These are phyloP conservation scores for Colletotrichum costaricense DNA, from an alignment of 2,329 filamentous ascomycete species.

Conservation along the genomic window DNA sequence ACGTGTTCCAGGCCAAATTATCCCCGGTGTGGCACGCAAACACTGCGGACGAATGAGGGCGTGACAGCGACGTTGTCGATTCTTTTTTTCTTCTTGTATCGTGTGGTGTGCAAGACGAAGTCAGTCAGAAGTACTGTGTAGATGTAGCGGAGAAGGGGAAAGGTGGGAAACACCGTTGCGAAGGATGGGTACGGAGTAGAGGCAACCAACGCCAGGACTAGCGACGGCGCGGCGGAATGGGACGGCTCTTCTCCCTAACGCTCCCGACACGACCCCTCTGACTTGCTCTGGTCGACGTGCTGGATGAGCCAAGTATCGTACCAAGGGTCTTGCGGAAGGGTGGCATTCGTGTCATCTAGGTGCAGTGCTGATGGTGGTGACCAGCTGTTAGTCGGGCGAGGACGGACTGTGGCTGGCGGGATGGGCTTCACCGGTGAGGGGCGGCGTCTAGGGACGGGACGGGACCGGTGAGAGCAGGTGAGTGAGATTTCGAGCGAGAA, in stretches of 20 bases:
- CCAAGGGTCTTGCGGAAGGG: neutral
- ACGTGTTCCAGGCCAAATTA: conserved; percentile 18
- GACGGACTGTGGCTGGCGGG: conserved; percentile 23
- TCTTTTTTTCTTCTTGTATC: neutral
- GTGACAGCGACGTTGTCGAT: conserved; percentile 28
- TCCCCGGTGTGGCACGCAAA: conserved; percentile 18
- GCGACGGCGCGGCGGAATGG: conserved; percentile 19
- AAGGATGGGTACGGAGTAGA: neutral
- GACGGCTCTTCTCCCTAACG: conserved; percentile 33
- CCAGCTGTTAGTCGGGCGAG: neutral
- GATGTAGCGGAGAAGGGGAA: neutral
- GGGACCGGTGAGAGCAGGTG: conserved; percentile 33
- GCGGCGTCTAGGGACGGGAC: conserved; percentile 31
- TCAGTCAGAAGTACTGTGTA: neutral
- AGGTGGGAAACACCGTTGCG: neutral
- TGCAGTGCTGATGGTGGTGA: conserved; percentile 7
- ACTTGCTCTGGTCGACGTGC: neutral
- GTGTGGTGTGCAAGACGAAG: neutral
- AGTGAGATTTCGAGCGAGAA: conserved; percentile 1
- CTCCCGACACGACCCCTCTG: conserved; percentile 13
- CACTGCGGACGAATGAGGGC: conserved; percentile 13
- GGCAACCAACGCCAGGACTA: neutral
- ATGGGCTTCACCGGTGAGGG: conserved; percentile 33
- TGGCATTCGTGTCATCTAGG: neutral
- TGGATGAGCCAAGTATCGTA: neutral